Evolutionary conservation across 2,329 filamentous ascomycete genomes (phyloP), one percentile per base, ranked within the genome.

Genomic region (Taxawa tesnikishii): DNA sequence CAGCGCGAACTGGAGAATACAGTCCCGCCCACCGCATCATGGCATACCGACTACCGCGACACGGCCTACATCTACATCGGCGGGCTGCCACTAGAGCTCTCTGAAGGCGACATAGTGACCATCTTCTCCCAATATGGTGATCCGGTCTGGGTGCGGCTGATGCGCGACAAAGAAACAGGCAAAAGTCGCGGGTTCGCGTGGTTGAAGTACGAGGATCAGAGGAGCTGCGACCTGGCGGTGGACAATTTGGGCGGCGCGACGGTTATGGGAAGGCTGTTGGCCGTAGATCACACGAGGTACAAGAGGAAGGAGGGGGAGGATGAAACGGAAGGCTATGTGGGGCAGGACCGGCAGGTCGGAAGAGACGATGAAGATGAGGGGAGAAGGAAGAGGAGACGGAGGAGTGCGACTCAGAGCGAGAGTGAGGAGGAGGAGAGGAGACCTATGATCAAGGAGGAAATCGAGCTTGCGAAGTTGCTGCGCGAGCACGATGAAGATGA

Each of bases 91-190:
- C 93, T 82, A 59, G 83, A 93, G 49, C 70, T 98, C 25, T 85
- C 84, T 29, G 90, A 98, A 63, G 92, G 92, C 58, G 90, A 98
- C 58, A 71, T 98, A 40, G 75, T 96, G 44, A 87, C 87, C 8
- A 92, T 98, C 38, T 98, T 96, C 65, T 94, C 85, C 5, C 90
- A 98, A 56, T 98, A 79, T 52, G 90, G 90, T 46, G 88, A 96
- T 53, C 92, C 92, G 2, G 83, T 87, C 3, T 92, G 88, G 59
- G 69, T 98, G 37, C 92, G 94, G 48, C 73, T 98, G 9, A 77
- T 80, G 29, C 83, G 90, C 49, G 90, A 98, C 67, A 90, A 90
- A 53, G 92, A 96, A 53, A 92, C 87, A 0, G 90, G 92, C 38
- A 94, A 94, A 58, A 92, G 83, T 39, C 81, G 79, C 43, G 90